A percentile compares a stretch with the other conserved stretches of the same genome.
These are phyloP conservation scores for Penicillium sp. DNA, from an alignment of 2,329 filamentous ascomycete genomes.

Conservation along the genomic window DNA sequence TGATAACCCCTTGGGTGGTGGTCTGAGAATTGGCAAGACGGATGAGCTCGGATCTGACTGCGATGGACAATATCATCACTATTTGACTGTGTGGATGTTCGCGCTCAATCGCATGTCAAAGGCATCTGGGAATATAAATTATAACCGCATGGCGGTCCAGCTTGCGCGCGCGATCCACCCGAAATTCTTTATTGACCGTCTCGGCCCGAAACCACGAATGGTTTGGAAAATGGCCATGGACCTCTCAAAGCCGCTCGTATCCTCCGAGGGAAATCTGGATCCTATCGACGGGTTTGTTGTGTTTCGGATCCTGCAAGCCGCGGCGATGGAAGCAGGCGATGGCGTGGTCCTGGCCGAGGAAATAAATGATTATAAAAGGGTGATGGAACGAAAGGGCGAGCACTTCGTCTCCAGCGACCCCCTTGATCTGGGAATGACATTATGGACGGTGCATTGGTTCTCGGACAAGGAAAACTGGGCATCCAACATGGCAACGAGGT, in stretches of 20 bases:
- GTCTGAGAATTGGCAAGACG: conserved; percentile 62
- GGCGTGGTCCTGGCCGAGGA: conserved; percentile 50
- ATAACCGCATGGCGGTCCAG: conserved; percentile 57
- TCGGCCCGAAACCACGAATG: conserved; percentile 46
- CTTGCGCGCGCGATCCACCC: conserved; percentile 59
- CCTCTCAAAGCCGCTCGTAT: conserved; percentile 52
- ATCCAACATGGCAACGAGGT: conserved; percentile 38
- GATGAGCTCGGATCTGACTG: conserved; percentile 54
- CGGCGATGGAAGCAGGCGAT: conserved; percentile 37
- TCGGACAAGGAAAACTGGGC: conserved; percentile 55
- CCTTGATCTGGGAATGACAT: conserved; percentile 63
- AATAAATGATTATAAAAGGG: conserved; percentile 56
- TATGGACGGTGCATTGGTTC: conserved; percentile 62
- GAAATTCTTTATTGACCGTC: conserved; percentile 52
- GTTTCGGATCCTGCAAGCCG: conserved; percentile 54
- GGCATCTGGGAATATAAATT: conserved; percentile 51
- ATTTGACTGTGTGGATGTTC: conserved; percentile 67
- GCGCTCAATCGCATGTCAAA: conserved; percentile 59
- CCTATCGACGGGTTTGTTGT: conserved; percentile 60
- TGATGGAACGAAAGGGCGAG: conserved; percentile 52
- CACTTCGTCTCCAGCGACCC: conserved; percentile 54
- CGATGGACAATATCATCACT: conserved; percentile 67
- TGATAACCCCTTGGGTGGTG: conserved; percentile 56
- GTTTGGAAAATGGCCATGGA: conserved; percentile 63
- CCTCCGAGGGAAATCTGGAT: conserved; percentile 60